phyloP scores from a whole-genome alignment of 257 asterid species.

The Nicotiana tomentosiformis region DNA sequence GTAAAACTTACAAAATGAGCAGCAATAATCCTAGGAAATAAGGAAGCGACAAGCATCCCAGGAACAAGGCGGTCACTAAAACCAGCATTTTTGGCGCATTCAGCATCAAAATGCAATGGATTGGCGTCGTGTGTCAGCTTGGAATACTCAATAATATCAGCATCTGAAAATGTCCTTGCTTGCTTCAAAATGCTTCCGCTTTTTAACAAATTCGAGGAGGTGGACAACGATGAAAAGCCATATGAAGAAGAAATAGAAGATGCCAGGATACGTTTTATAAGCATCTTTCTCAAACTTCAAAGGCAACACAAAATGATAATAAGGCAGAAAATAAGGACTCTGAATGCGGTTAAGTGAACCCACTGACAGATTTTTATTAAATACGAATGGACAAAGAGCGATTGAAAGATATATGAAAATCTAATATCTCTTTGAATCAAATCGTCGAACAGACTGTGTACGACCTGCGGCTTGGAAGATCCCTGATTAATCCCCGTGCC shows the following conservation, averaged over 20 bases:
- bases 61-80: constrained; percentile 52
- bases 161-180: constrained; percentile 35
- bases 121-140: constrained; percentile 58
- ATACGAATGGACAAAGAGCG: background rate
- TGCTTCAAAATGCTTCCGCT: constrained; percentile 49
- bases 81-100: constrained; percentile 55
- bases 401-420: background rate
- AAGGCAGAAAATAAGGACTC: background rate
- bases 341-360: background rate
- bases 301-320: background rate
- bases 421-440: background rate
- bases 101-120: constrained; percentile 67
- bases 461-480: background rate
- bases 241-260: constrained; percentile 17
- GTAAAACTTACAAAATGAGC: constrained; percentile 50
- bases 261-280: constrained; percentile 20
- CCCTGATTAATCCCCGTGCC: background rate
- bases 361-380: background rate
- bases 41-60: constrained; percentile 73
- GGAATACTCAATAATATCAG: constrained; percentile 55
- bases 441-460: background rate
- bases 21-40: constrained; percentile 81
- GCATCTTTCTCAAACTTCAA: constrained; percentile 1
- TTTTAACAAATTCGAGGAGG: constrained; percentile 28
- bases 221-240: constrained; percentile 25